Evolutionary conservation across 2,329 filamentous ascomycete genomes (phyloP), one percentile per base, ranked within the genome.

Genomic region (Hymenoscyphus fraxineus): DNA sequence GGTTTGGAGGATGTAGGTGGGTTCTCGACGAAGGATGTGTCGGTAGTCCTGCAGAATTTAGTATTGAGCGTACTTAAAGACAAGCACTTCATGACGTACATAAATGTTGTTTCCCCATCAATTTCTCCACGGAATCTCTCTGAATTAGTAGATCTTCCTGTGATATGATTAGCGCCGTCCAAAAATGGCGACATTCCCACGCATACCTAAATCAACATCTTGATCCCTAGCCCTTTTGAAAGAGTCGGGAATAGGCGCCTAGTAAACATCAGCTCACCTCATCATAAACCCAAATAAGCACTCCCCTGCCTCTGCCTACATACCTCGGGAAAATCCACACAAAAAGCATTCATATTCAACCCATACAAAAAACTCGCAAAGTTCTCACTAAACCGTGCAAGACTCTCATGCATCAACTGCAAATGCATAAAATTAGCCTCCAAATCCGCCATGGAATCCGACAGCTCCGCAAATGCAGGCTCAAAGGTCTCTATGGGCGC

Each of bases 271-370:
- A 66, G 62, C 41, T 19, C 27, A 27, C 27, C 27, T 27, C 27
- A 27, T 3, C 27, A 27, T 27, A 22, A 12, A 22, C 10, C 3
- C 56, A 58, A 31, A 40, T 54, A n/a, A 3, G 15, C 10, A 12
- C 27, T 27, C 27, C 27, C 15, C 4, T 41, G 27, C 12, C 3
- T 12, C 19, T 22, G 51, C n/a, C n/a, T 63, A 60, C 60, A 31
- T 79, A 93, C 93, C 86, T 99, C 95, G 0, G 93, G 91, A 69
- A 97, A 99, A 77, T 99, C 95, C 39, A 98, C 93, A 76, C 94
- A 98, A 76, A 98, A 99, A 1, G 95, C 95, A 77, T 97, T 98
- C 93, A 99, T 97, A 75, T 98, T 98, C 76, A 99, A 78, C 1
- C 95, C 95, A 73, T 98, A 99, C 57, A 99, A 79, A 73, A 99